These are phyloP conservation scores for Vicia villosa DNA, from an alignment of 306 rosid species.

Conservation along the genomic window DNA sequence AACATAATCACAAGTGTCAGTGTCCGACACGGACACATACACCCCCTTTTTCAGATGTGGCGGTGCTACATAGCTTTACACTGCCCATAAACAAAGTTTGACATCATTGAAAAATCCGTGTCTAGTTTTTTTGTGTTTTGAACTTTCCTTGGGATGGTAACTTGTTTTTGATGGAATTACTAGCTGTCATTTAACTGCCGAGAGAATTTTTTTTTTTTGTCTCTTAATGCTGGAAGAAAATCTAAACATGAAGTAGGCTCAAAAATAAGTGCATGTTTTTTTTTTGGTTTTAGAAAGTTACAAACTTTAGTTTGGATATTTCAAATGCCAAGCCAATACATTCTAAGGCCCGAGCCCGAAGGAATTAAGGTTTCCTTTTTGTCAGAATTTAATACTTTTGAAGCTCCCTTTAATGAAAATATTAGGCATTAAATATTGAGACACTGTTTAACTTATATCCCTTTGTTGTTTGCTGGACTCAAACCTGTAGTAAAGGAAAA, in stretches of 20 bases:
- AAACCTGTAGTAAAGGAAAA: not conserved
- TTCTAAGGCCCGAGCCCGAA: no score
- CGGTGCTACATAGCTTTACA: not conserved
- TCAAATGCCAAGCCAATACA: no score
- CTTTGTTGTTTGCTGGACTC: not conserved
- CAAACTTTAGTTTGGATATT: no score
- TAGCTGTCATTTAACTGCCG: not conserved
- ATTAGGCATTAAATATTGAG: slow-evolving; percentile 8
- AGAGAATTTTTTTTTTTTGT: not conserved
- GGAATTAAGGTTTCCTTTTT: not conserved
- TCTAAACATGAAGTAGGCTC: not conserved
- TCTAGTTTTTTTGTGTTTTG: not conserved
- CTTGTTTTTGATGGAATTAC: not conserved
- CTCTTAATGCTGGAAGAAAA: slow-evolving; percentile 10
- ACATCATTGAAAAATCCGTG: not conserved
- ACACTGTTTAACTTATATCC: not conserved
- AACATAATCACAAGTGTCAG: no score
- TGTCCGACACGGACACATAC: no score
- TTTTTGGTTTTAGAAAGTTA: no score
- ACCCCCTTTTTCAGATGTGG: no score
- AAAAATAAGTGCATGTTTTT: not conserved
- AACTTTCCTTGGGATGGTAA: slow-evolving; percentile 1
- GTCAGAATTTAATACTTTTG: not conserved
- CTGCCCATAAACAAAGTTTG: not conserved
- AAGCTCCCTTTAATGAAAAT: not conserved